phyloP scores from a whole-genome alignment of 1,139 yeast species.

The Candida frijolesensis region DNA sequence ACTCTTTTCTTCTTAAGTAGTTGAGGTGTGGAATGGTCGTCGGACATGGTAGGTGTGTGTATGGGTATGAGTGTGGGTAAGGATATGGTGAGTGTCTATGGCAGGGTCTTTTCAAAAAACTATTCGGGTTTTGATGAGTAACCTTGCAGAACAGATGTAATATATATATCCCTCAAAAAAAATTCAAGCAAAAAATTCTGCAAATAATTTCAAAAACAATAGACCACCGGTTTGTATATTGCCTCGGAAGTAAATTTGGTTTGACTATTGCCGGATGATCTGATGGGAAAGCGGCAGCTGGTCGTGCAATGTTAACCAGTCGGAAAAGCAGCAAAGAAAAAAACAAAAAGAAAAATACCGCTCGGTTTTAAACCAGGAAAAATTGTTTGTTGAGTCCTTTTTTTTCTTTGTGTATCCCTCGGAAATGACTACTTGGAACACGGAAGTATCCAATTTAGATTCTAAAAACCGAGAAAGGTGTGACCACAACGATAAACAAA shows the following conservation, averaged over 20 bases:
- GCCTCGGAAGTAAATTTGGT: conserved; percentile 1
- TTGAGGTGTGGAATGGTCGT: conserved; percentile 14
- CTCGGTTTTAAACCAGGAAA: neutral
- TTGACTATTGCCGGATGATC: neutral
- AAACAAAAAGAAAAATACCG: neutral
- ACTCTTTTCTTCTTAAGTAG: conserved; percentile 62
- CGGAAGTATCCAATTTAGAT: neutral
- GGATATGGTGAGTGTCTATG: neutral
- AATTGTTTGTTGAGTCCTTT: neutral
- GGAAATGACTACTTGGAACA: neutral
- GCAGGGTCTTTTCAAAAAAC: neutral
- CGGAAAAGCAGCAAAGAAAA: neutral
- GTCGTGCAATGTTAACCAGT: neutral
- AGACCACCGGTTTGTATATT: neutral
- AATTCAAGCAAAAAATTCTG: neutral
- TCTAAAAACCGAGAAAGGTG: neutral
- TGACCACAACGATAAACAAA: neutral
- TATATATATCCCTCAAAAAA: neutral
- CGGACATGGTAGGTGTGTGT: neutral
- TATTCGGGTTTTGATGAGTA: neutral
- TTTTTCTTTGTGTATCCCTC: neutral
- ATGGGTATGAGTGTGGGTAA: neutral
- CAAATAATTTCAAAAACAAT: neutral
- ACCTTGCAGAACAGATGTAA: neutral
- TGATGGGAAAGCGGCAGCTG: neutral